Evolutionary conservation across 805 yeast genomes (phyloP), one percentile per base, ranked within the genome.

Genomic region (Ogataea nitratoaversa): DNA sequence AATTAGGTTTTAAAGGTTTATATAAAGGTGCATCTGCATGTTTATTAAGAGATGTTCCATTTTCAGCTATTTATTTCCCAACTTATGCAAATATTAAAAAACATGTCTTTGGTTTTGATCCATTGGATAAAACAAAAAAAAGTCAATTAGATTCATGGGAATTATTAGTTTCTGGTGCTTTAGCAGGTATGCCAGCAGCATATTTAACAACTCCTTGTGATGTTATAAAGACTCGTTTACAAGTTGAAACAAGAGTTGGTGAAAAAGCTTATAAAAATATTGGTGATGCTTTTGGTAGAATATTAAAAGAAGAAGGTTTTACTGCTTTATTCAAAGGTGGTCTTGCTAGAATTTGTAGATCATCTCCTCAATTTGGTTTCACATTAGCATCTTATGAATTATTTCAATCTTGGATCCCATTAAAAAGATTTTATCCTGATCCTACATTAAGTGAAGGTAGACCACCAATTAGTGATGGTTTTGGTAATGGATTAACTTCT

Each of bases 141-240:
- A 72, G 68, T 34, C 71, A 74, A 46, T 75, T 90, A 44, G 79
- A 78, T 47, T 78, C 95, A 22, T 82, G 91, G 84, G 95, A 91
- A 64, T 70, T 93, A 49, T 74, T 91, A 44, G 61, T 78, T 4
- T 78, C 95, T 45, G 99, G 99, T 63, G 97, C 95, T 9, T 60
- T 90, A 48, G 98, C 99, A 12, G 99, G 98, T 59, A 88, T 95
- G 70, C 99, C 99, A 8, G 95, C 98, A 23, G 98, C 98, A 9
- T 91, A 84, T 62, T 69, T 90, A 50, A 91, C 99, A 2, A 91
- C 99, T 0, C 99, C 99, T 2, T 89, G 88, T 56, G 99, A 91
- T 70, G 98, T 91, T 36, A 85, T 93, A 54, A 91, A 91, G 68
- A 91, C 99, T 3, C 81, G 98, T 64, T 70, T 91, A 48, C 99